Evolutionary conservation across 768 basidiomycete species (phyloP), one percentile per base, ranked within the genome.

Genomic region (Pisolithus albus): DNA sequence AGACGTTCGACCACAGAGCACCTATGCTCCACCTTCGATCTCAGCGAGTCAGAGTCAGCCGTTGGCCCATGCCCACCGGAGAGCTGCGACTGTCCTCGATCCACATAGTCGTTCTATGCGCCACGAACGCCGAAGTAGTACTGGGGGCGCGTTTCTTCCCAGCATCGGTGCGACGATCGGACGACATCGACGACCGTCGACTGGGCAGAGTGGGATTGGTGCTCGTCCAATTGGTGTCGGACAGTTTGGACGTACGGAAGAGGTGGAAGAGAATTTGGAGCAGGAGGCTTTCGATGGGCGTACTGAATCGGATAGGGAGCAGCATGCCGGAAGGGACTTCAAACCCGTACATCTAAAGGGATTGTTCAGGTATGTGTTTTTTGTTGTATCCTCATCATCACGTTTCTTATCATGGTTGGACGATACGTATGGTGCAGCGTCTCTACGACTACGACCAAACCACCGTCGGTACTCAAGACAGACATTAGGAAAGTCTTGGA

Each of bases 341-440:
- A 98, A 97, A 72, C 91, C 96, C 1, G 83, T 97, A 43, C 95
- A 91, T 70, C 71, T 98, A 62, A 99, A 98, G 70, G 96, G 96
- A 6, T 64, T 99, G 46, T 97, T 99, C 73, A 93, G 90, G 85
- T 90, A 55, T 70, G 49, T 49, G 47, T 34, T 19, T 19, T 36
- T 46, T 43, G 39, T 45, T 49, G 49, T 46, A 46, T 32, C 34
- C 54, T 41, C n/a, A 24, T 42, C 18, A 24, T 42, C 52, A 34
- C 15, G 32, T 42, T 42, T 38, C 38, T 51, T 37, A 44, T 8
- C 34, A 45, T 9, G n/a, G 24, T 2, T 28, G 30, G 30, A 7
- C 30, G 30, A 30, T 30, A 30, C 30, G 10, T 37, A 56, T 38
- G 34, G 15, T 13, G 13, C 56, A 91, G 92, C 59, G 96, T 99